Percentiles rank a stretch among this genome's conserved stretches.
Conservation (phyloP, 2,329 filamentous ascomycete species). For the Daldinia sp. region DNA sequence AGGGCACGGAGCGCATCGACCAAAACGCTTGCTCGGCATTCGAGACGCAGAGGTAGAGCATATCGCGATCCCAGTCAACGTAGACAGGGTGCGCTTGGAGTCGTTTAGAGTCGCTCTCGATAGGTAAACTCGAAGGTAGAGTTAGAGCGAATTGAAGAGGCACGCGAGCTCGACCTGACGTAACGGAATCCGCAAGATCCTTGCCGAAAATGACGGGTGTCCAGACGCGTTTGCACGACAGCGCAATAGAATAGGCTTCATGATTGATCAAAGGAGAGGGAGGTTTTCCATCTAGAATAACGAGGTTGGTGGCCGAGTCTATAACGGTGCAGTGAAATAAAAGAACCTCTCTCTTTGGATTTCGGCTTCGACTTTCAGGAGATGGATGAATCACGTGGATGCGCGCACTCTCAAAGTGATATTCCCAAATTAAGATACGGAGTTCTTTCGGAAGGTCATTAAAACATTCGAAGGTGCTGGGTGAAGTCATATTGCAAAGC, state of each 20-base stretch:
- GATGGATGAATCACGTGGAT: conserved; percentile 35
- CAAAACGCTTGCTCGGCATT: conserved; percentile 37
- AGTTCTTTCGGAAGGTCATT: conserved; percentile 33
- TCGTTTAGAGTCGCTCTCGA: background rate
- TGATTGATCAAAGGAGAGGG: conserved; percentile 25
- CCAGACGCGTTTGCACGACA: conserved; percentile 22
- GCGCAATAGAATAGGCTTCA: conserved; percentile 24
- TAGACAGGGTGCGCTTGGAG: conserved; percentile 13
- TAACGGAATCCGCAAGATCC: conserved; percentile 21
- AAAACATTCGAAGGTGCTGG: conserved; percentile 22
- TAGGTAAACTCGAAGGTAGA: background rate
- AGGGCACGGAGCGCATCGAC: conserved; percentile 26
- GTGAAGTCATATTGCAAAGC: conserved; percentile 10
- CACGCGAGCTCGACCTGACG: conserved; percentile 6
- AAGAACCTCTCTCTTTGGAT: conserved; percentile 23
- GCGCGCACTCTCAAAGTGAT: conserved; percentile 30
- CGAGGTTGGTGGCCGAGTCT: conserved; percentile 32
- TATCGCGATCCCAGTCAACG: conserved; percentile 30
- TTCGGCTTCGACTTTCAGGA: conserved; percentile 21
- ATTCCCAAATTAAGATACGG: conserved; percentile 36
- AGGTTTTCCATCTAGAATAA: conserved; percentile 18
- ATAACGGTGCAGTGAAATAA: conserved; percentile 28
- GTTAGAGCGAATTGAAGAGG: conserved; percentile 6
- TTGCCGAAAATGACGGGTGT: conserved; percentile 22
- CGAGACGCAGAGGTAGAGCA: conserved; percentile 35